Percentiles rank a stretch among this genome's conserved stretches.
Conservation (phyloP, 148 eudicot genomes). For the Dysphania ambrosioides region DNA sequence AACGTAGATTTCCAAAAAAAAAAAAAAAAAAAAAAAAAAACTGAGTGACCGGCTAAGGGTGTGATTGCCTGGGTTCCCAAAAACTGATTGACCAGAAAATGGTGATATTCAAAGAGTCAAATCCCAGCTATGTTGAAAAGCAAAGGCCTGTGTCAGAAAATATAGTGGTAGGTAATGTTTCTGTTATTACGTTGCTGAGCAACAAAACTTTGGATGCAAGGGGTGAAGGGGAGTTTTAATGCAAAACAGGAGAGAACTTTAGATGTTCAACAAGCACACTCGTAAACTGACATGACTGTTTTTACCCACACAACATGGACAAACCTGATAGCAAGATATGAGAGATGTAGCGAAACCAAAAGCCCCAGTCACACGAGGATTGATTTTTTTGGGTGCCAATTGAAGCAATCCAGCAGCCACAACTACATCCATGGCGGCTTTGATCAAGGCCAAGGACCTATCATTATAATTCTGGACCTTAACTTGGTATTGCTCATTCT, state of each 20-base stretch:
- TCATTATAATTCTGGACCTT: slow-evolving; percentile 72
- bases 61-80: too few relatives aligned
- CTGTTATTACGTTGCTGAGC: too few relatives aligned
- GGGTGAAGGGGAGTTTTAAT: background rate
- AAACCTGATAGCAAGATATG: slow-evolving; percentile 96
- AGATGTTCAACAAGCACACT: background rate
- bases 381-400: slow-evolving; percentile 86
- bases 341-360: slow-evolving; percentile 78
- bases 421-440: slow-evolving; percentile 74
- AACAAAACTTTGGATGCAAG: background rate
- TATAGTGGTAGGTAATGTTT: too few relatives aligned
- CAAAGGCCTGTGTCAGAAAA: background rate
- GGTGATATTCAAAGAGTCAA: too few relatives aligned
- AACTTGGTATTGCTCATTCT: slow-evolving; percentile 70
- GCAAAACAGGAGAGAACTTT: background rate
- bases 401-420: slow-evolving; percentile 94
- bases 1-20: background rate
- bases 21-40: too few relatives aligned
- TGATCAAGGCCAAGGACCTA: slow-evolving; percentile 76
- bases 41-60: background rate
- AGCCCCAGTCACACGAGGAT: slow-evolving; percentile 95
- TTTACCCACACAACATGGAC: too few relatives aligned
- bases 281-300: too few relatives aligned
- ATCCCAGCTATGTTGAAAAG: background rate
- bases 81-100: too few relatives aligned